Evolutionary conservation across 2,329 filamentous ascomycete genomes (phyloP), one percentile per base, ranked within the genome.

Genomic region (Macrophomina tecta): DNA sequence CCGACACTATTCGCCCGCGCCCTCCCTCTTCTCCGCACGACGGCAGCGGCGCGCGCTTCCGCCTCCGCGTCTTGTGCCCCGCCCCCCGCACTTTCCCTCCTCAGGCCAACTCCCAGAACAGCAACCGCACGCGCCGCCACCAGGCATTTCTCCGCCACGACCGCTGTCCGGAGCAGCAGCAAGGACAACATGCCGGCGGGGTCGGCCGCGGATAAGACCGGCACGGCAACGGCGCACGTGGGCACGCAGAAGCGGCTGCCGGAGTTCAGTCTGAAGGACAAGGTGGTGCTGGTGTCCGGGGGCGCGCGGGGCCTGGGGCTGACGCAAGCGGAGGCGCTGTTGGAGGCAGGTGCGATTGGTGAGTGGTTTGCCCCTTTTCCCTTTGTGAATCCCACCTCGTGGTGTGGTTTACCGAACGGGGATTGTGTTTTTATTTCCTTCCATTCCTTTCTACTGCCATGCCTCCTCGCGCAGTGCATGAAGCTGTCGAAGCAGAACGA

Each of bases 261-360:
- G 52, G 92, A 95, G 74, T 95, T 95, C 82, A 89, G 85, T 73
- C 84, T 96, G 69, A 84, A 86, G 69, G 86, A 87, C 79, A 93
- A 89, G 77, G 85, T 91, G 1, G 86, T 92, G 55, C 76, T 91
- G 36, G 88, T 93, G 3, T 91, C 90, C 1, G 91, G 91, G 18
- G 91, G 86, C 65, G 91, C 87, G 2, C 84, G 88, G 68, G 91
- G 91, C 0, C 83, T 94, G 9, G 91, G 91, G n/a, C 79, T 94
- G 23, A 87, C 89, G 5, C 86, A 93, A 72, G 87, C 90, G 1
- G 90, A 94, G 72, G 90, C 89, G 1, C 79, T 94, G 14, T 82
- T 92, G 12, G 90, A 94, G 77, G 91, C 91, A 30, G 91, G 91
- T 23, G 91, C 92, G 40, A 90, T 78, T 70, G 86, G 86, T 87